These are phyloP conservation scores for Termitomyces sp. DNA, from an alignment of 768 basidiomycete genomes.

Conservation along the genomic window DNA sequence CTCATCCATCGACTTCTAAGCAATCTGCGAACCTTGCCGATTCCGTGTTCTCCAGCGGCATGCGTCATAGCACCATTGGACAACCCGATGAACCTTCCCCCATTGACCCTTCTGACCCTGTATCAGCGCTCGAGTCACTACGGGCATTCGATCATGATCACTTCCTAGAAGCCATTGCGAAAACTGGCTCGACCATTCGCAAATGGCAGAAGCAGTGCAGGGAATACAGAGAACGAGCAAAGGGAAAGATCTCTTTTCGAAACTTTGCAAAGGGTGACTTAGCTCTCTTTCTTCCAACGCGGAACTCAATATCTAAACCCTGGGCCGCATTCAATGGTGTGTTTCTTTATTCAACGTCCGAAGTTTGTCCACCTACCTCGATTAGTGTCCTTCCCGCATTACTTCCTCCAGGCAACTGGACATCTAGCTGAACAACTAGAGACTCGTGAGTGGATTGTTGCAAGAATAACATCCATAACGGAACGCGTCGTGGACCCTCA, in stretches of 20 bases:
- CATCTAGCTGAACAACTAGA: constrained; percentile 86
- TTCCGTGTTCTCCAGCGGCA: constrained; percentile 40
- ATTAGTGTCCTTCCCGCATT: constrained; percentile 92
- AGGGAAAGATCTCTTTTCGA: constrained; percentile 93
- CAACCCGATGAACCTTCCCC: constrained; percentile 62
- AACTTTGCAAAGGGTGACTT: constrained; percentile 95
- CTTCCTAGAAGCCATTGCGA: constrained; percentile 77
- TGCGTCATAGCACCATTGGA: constrained; percentile 49
- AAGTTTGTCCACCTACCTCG: constrained; percentile 22
- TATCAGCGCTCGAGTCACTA: constrained; percentile 62
- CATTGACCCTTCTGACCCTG: constrained; percentile 72
- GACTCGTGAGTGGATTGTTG: constrained; percentile 92
- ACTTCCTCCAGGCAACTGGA: constrained; percentile 87
- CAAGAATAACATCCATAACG: constrained; percentile 81
- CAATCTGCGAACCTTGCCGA: constrained; percentile 42
- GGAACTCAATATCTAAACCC: constrained; percentile 87
- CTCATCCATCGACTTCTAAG: constrained; percentile 45
- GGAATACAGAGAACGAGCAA: constrained; percentile 91
- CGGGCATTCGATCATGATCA: constrained; percentile 78
- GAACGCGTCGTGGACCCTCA: constrained; percentile 80
- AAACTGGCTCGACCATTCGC: constrained; percentile 80
- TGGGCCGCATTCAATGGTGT: constrained; percentile 99
- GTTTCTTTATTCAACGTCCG: constrained; percentile 23
- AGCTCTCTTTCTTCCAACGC: constrained; percentile 91
- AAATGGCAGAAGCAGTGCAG: constrained; percentile 99